Evolutionary conservation across 1,284 basidiomycete genomes (phyloP), one percentile per base, ranked within the genome.

Genomic region (Fomitiporia mediterranea): DNA sequence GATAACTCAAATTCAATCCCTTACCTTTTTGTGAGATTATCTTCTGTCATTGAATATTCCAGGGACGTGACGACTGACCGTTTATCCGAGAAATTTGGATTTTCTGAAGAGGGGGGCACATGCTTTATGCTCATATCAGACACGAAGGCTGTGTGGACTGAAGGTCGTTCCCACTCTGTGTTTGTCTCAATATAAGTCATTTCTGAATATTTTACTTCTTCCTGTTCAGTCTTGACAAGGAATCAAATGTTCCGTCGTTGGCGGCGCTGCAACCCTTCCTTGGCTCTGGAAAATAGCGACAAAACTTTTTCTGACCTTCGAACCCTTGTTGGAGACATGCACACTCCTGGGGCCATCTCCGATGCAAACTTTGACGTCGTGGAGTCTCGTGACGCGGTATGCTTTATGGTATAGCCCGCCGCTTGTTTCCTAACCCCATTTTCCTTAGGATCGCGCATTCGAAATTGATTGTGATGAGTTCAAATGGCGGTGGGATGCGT

Each of bases 401-500:
- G 78, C 66, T 30, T 34, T 23, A 2, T 27, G 25, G 11, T 28
- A 25, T 46, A 46, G 44, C 2, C 17, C 27, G 3, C 25, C 11
- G 13, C 44, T 30, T 46, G 6, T 46, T 3, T 30, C 25, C 25
- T 30, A 28, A 46, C 44, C 50, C 49, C 32, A 25, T 59, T 49
- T 58, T 17, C 21, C n/a, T n/a, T 54, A 90, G 87, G 87, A 90
- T 67, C 66, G 86, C 23, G 77, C 84, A 2, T 76, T 88, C 56
- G 74, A 79, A 62, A 61, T 90, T 28, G 78, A 80, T 62, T 79
- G 73, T 57, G 74, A 78, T 25, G 40, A 44, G 4, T 86, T 88
- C 69, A 83, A 80, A 70, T 90, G 87, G 87, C 76, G 78, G 70
- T 90, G 87, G 87, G 86, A 90, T 67, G 78, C 83, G 15, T 80